A percentile compares a stretch with the other conserved stretches of the same genome.
These are phyloP conservation scores for Adiantum capillusveneris DNA, from an alignment of 75 land plant species.

Conservation along the genomic window DNA sequence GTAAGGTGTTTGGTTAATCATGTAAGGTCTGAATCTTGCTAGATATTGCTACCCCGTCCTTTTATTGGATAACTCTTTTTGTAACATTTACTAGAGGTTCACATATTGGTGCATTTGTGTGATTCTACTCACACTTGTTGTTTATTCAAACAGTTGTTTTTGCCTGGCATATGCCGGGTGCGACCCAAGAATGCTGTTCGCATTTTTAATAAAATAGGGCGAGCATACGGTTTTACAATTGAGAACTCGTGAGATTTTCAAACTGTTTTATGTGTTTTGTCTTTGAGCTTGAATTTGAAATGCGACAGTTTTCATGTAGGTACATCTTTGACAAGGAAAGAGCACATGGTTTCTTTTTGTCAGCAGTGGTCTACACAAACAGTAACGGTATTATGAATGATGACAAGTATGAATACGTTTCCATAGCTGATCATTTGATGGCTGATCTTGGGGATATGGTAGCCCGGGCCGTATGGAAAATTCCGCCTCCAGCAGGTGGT, in stretches of 20 bases:
- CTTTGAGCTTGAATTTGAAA: too few relatives aligned
- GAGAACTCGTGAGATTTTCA: conserved; percentile 29
- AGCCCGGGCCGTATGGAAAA: conserved; percentile 30
- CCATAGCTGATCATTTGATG: conserved; percentile 25
- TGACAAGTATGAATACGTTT: conserved; percentile 38
- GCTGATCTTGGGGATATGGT: conserved; percentile 38
- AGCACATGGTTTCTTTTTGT: conserved; percentile 27
- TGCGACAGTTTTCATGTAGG: too few relatives aligned
- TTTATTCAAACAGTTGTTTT: conserved; percentile 33
- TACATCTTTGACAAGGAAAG: conserved; percentile 37
- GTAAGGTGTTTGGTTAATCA: too few relatives aligned
- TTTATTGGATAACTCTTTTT: too few relatives aligned
- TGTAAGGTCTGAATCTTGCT: too few relatives aligned
- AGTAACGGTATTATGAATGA: conserved; percentile 29
- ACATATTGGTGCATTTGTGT: too few relatives aligned
- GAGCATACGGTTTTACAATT: conserved; percentile 37
- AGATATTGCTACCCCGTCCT: too few relatives aligned
- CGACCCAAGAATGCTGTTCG: conserved; percentile 30
- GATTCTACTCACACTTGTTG: too few relatives aligned
- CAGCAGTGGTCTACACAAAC: conserved; percentile 39
- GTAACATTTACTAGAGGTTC: too few relatives aligned
- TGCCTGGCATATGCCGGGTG: conserved; percentile 36
- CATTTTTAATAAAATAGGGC: conserved; percentile 34
- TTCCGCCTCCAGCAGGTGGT: conserved; percentile 12
- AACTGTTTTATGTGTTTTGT: background rate